Evolutionary conservation across 2,329 filamentous ascomycete genomes (phyloP).

Genomic region (Fusarium lateritium): DNA sequence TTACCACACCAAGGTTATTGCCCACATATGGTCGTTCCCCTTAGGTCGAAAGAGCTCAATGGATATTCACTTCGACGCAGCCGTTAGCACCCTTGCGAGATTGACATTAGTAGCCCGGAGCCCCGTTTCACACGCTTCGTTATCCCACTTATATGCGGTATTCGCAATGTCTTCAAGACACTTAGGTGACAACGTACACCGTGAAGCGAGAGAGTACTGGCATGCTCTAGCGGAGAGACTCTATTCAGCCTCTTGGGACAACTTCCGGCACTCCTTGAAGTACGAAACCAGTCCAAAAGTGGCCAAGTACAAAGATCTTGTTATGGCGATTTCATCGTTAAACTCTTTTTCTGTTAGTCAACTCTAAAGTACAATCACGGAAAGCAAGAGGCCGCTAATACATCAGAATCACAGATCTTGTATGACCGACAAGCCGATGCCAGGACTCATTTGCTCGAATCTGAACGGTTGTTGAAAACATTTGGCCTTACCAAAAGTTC

Average conservation of each 20-base stretch:
- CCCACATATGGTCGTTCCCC: not conserved
- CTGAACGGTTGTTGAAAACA: not conserved
- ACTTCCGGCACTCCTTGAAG: not conserved
- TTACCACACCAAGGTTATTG: not conserved
- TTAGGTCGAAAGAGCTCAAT: not conserved
- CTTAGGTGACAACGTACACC: not conserved
- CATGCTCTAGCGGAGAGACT: not conserved
- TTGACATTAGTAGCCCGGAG: not conserved
- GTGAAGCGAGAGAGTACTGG: not conserved
- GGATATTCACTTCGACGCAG: not conserved
- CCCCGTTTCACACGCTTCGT: not conserved
- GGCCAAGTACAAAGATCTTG: not conserved
- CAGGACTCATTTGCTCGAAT: not conserved
- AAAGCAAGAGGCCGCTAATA: not conserved
- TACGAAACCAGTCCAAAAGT: not conserved
- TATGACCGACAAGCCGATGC: not conserved
- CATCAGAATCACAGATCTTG: not conserved
- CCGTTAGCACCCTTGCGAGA: not conserved
- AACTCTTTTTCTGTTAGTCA: not conserved
- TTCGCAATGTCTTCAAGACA: not conserved
- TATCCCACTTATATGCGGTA: not conserved
- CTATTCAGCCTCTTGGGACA: not conserved
- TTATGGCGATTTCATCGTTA: not conserved
- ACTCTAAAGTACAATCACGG: not conserved
- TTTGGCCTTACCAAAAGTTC: conserved; percentile 11